Conservation (phyloP, 768 basidiomycete species). For the Nidula microcarpa region DNA sequence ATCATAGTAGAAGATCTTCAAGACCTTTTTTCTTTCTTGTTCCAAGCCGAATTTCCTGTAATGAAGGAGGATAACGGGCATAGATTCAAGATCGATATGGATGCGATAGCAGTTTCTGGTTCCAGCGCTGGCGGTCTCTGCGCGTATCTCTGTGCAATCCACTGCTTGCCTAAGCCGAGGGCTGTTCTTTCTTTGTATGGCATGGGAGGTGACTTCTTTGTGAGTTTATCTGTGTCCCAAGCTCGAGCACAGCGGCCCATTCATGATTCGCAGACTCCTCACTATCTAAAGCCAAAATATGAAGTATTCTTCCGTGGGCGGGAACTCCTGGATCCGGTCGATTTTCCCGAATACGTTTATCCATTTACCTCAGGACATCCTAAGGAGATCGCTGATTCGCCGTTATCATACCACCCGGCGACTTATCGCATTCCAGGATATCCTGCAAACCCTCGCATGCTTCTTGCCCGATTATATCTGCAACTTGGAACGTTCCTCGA, state of each 20-base stretch:
- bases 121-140: conserved; percentile 63
- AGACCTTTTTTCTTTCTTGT: conserved; percentile 50
- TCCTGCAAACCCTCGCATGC: conserved; percentile 62
- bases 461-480: conserved; percentile 51
- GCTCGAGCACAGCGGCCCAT: not conserved
- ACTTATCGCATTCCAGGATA: conserved; percentile 49
- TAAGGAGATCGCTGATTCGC: conserved; percentile 33
- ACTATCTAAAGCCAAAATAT: conserved; percentile 46
- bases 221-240: conserved; percentile 13
- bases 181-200: conserved; percentile 59
- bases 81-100: conserved; percentile 34
- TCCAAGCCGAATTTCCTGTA: conserved; percentile 11
- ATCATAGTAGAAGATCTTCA: conserved; percentile 56
- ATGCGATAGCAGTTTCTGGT: conserved; percentile 49
- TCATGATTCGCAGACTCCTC: conserved; percentile 34
- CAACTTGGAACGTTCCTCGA: conserved; percentile 58
- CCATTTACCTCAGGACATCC: conserved; percentile 26
- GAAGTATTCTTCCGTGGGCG: conserved; percentile 51
- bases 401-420: conserved; percentile 40
- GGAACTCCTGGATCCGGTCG: conserved; percentile 47
- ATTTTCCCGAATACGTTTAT: conserved; percentile 44
- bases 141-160: conserved; percentile 56
- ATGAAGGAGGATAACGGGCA: not conserved
- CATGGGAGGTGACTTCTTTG: conserved; percentile 59
- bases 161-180: conserved; percentile 49